phyloP scores from a whole-genome alignment of 345 rosid genomes.

The Eucalyptus regnans region DNA sequence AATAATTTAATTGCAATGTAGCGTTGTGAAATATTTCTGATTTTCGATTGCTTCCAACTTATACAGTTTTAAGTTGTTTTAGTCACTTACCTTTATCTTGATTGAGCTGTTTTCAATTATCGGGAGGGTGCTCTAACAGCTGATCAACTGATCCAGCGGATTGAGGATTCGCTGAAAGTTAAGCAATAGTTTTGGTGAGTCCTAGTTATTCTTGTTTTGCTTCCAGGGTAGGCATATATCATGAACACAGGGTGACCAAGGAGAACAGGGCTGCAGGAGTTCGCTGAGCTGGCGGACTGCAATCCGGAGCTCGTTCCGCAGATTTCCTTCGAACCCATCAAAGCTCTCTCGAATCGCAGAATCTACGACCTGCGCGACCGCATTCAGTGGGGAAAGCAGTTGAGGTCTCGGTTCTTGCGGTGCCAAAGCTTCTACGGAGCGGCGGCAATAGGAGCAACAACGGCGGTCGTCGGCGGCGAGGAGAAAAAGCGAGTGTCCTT shows the following conservation, averaged over 20 bases:
- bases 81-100: neutral
- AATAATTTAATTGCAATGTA: neutral
- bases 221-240: neutral
- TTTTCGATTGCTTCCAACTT: neutral
- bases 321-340: constrained; percentile 73
- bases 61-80: neutral
- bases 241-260: constrained; percentile 41
- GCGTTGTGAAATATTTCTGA: neutral
- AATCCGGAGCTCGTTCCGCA: constrained; percentile 67
- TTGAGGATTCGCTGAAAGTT: constrained; percentile 53
- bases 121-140: constrained; percentile 79
- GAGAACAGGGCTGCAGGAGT: constrained; percentile 83
- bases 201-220: neutral
- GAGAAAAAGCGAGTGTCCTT: neutral
- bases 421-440: neutral
- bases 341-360: neutral
- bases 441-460: neutral
- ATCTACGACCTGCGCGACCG: neutral
- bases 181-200: constrained; percentile 36
- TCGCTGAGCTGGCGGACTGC: constrained; percentile 60
- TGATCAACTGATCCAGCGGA: constrained; percentile 44
- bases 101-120: neutral
- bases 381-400: neutral
- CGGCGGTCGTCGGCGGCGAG: accelerated
- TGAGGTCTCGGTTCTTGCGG: neutral